phyloP scores from a whole-genome alignment of 805 yeast genomes.

The Candida khao-thaluensis region DNA sequence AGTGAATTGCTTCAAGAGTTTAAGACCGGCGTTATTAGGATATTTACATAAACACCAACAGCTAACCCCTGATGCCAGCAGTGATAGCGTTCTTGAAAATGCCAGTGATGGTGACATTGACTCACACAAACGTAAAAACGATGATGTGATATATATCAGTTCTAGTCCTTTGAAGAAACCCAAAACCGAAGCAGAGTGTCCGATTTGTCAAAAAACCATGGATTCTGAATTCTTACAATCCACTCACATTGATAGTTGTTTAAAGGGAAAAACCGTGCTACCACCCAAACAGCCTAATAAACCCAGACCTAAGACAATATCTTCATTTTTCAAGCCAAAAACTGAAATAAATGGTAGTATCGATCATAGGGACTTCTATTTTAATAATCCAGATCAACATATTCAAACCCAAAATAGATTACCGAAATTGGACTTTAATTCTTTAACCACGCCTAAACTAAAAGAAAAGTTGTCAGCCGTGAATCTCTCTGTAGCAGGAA shows the following conservation, averaged over 20 bases:
- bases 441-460: conserved; percentile 57
- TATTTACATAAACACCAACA: neutral
- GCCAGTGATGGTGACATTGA: neutral
- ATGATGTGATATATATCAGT: conserved; percentile 1
- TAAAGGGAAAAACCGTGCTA: conserved; percentile 31
- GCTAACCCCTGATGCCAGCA: neutral
- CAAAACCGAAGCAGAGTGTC: conserved; percentile 54
- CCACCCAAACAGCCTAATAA: conserved; percentile 8
- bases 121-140: conserved; percentile 4
- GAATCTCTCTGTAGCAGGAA: conserved; percentile 61
- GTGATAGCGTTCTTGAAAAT: neutral
- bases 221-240: conserved; percentile 55
- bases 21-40: conserved; percentile 18
- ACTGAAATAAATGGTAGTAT: neutral
- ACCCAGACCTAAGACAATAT: conserved; percentile 18
- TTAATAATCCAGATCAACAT: conserved; percentile 27
- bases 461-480: conserved; percentile 56
- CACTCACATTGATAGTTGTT: conserved; percentile 62
- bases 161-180: conserved; percentile 14
- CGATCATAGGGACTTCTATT: conserved; percentile 25
- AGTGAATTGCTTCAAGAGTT: conserved; percentile 47
- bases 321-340: conserved; percentile 29
- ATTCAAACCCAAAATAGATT: conserved; percentile 40
- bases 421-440: conserved; percentile 63
- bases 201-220: conserved; percentile 60